Base-by-base conservation (phyloP, 495 filamentous ascomycete genomes). In the Tuber aestivum region DNA sequence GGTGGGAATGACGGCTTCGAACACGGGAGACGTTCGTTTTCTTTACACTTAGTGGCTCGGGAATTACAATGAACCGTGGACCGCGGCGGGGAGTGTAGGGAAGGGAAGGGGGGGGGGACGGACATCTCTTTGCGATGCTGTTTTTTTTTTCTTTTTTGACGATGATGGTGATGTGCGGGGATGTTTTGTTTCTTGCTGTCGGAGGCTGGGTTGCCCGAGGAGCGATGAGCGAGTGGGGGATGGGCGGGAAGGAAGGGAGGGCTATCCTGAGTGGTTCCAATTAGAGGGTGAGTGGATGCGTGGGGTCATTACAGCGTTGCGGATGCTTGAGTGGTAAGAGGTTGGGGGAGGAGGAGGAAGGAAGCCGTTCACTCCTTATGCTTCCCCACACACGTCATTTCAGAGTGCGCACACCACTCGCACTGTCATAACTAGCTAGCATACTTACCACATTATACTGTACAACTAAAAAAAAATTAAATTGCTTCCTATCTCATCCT, bases 61-160 rank as follows among this genome's bases (percentile, higher is more conserved):
- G 48, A 56, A 56, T 56, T 56, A 56, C 48, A n/a, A 56, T 56
- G 9, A 56, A 56, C 48, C 48, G 48, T 56, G 48, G 48, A 56
- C 48, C 48, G 48, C 48, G 23, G 48, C 23, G 48, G 48, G 48
- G 23, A 56, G 48, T 56, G 48, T 56, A 56, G 23, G 48, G 48
- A 50, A 50, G 21, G 45, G 12, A 44, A 44, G n/a, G 12, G 12
- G 42, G 42, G 18, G 45, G 45, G 45, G 23, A 56, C 48, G 48
- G 23, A 9, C 48, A n/a, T 56, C 27, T 56, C 48, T 56, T 56
- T 56, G 48, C 23, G 7, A 23, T 56, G 48, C 12, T 56, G 48
- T 2, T 56, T 56, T 23, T 56, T 56, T 56, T 23, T 56, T 56
- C 27, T 56, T n/a, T n/a, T n/a, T n/a, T n/a, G n/a, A n/a, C n/a